Conservation (phyloP, 2,329 filamentous ascomycete species). For the Verticillium zaregamsianum region DNA sequence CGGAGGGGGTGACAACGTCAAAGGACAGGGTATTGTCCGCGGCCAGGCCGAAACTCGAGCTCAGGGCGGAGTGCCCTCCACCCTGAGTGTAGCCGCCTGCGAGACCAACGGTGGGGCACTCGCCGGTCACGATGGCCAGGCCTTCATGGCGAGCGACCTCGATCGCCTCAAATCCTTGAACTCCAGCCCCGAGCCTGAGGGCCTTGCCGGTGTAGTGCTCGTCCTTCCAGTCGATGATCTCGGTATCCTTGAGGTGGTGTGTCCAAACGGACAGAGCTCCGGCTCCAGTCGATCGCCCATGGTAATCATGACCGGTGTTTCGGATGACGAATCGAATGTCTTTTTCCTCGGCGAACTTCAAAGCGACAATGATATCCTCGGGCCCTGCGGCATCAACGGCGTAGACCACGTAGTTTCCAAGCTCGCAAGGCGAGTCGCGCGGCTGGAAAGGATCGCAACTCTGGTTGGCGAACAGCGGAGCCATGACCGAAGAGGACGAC, state of each 20-base stretch:
- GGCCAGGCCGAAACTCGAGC: conserved; percentile 48
- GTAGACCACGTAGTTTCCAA: conserved; percentile 41
- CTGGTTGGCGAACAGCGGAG: conserved; percentile 30
- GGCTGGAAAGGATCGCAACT: conserved; percentile 35
- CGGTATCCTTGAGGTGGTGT: conserved; percentile 38
- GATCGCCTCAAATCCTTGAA: conserved; percentile 40
- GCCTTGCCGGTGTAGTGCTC: conserved; percentile 17
- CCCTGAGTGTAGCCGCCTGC: conserved; percentile 59
- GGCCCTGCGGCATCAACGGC: conserved; percentile 27
- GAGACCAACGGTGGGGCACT: conserved; percentile 48
- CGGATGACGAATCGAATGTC: conserved; percentile 31
- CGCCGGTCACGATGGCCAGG: conserved; percentile 5
- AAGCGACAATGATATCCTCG: conserved; percentile 24
- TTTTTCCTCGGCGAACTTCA: conserved; percentile 32
- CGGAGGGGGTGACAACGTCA: conserved; percentile 43
- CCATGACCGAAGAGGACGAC: conserved; percentile 24
- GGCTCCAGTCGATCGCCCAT: conserved; percentile 47
- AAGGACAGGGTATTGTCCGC: conserved; percentile 50
- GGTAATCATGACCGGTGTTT: conserved; percentile 28
- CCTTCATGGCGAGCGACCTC: conserved; percentile 6
- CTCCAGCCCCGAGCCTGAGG: conserved; percentile 46
- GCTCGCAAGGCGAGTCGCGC: conserved; percentile 31
- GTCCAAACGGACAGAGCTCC: conserved; percentile 45
- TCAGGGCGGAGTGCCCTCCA: conserved; percentile 53
- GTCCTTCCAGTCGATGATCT: conserved; percentile 29